Evolutionary conservation across 2,329 filamentous ascomycete genomes (phyloP), one percentile per base, ranked within the genome.

Genomic region (Cercospora sp.): DNA sequence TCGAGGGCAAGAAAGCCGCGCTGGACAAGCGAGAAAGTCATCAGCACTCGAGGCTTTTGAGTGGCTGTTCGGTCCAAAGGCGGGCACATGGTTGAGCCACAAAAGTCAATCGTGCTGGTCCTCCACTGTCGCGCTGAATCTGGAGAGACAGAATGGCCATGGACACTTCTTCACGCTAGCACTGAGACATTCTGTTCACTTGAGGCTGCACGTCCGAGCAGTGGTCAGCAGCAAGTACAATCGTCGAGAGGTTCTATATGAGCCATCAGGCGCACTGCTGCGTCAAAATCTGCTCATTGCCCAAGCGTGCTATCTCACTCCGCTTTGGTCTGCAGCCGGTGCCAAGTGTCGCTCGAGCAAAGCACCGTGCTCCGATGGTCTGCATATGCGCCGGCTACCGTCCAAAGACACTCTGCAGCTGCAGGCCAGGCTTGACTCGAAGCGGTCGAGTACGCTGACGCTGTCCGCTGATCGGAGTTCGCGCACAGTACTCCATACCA

Each of bases 371-470:
- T 55, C 48, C 48, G 48, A 53, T n/a, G 23, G 62, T 40, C 28
- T 42, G 51, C 48, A 42, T 55, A 40, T 42, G 53, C 62, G 62
- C 62, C 53, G 33, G 23, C 53, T 42, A 30, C 26, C 51, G 51
- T 42, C 31, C 13, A 42, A 20, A 57, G 64, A 61, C 18, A 60
- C 55, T 65, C 42, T 40, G 64, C 64, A 53, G 18, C 40, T 53
- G 64, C 57, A 60, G 57, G 40, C 10, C 36, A 13, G 26, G 9
- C 63, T 53, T 65, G 63, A 60, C 58, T 68, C 66, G 66, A 33
- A 51, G 36, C 58, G 63, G 62, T 55, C 58, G 63, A 68, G 26
- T 65, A 26, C n/a, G 28, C 36, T 26, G 31, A 8, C 58, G 51
- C 51, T 58, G 31, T 45, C 33, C 26, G 55, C 30, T 51, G 60